These are phyloP conservation scores for Mucor mucedo DNA, from an alignment of 371 early-diverging fungal species.

Conservation along the genomic window DNA sequence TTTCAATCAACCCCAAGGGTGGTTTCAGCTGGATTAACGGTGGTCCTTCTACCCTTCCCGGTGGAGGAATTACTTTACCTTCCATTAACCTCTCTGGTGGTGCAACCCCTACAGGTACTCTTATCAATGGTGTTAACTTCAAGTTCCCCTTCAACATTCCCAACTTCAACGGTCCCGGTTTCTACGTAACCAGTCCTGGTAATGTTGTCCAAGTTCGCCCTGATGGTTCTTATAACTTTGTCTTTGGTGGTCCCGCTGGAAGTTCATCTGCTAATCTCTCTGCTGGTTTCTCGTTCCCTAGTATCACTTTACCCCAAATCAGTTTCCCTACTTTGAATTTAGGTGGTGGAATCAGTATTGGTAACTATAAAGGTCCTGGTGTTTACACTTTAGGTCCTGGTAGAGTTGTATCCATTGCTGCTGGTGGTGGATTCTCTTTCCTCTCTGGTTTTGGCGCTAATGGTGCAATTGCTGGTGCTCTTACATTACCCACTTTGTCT, in stretches of 20 bases:
- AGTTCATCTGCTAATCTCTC: not conserved
- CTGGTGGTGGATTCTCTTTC: slow-evolving; percentile 1
- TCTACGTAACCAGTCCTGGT: slow-evolving; percentile 5
- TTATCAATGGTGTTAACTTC: not conserved
- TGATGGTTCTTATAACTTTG: slow-evolving; percentile 6
- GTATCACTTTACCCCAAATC: not conserved
- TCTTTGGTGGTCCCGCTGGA: not conserved
- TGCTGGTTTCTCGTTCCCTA: slow-evolving; percentile 1
- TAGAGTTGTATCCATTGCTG: slow-evolving; percentile 4
- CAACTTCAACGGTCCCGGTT: slow-evolving; percentile 14
- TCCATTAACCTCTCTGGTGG: not conserved
- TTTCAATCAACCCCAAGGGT: not conserved
- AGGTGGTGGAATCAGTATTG: not conserved
- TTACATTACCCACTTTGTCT: not conserved
- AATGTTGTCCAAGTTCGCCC: slow-evolving; percentile 1
- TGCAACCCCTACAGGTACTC: not conserved
- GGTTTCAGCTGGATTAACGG: not conserved
- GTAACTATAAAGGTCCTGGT: slow-evolving; percentile 8
- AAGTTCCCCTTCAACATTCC: not conserved
- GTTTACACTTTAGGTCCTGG: slow-evolving; percentile 5
- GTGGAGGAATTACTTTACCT: not conserved
- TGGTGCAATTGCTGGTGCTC: not conserved
- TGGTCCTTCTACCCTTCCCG: not conserved
- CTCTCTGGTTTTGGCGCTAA: slow-evolving; percentile 2
- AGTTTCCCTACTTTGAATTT: slow-evolving; percentile 1